Evolutionary conservation across 768 basidiomycete species (phyloP), one percentile per base, ranked within the genome.

Genomic region (Boletus speciosus): DNA sequence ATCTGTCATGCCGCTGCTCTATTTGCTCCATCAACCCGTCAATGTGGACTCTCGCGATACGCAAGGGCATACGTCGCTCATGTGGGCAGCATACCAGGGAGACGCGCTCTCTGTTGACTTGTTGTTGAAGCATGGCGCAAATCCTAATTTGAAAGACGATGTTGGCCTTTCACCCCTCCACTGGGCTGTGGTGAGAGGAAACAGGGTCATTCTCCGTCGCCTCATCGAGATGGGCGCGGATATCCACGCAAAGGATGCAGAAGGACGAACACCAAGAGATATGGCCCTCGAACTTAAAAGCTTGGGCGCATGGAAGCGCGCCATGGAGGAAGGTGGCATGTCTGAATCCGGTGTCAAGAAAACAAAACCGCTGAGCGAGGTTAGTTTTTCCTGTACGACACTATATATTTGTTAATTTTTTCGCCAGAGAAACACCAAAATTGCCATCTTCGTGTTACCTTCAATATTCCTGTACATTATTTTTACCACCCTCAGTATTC

Each of bases 61-160:
- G 1, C 89, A 92, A 63, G 97, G 97, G 0, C 97, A 98, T 67
- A 97, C 96, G 0, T 80, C 91, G 0, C 78, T 98, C 47, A 97
- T 98, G 92, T 99, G 97, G 97, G 97, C 97, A 6, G 92, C 93
- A 9, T 99, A 98, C 71, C 97, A 99, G 69, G 97, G 97, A 43
- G 97, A 99, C 66, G 94, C 93, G 2, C 81, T 98, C 34, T 93
- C 90, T 3, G 94, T 98, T 6, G 94, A 98, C 58, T 71, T 98
- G 43, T 73, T 99, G 39, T 78, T 99, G 48, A 82, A 85, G 52
- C 91, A 95, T 60, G 92, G 92, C 3, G 94, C 97, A 2, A 89
- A 84, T 54, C 78, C 86, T 1, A 84, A 84, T 54, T 70, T 86
- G 12, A 80, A 81, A 35, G 97, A 98, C 66, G 85, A 91, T 62